Conservation (phyloP, 1,139 yeast genomes). For the Yueomyces sp. region DNA sequence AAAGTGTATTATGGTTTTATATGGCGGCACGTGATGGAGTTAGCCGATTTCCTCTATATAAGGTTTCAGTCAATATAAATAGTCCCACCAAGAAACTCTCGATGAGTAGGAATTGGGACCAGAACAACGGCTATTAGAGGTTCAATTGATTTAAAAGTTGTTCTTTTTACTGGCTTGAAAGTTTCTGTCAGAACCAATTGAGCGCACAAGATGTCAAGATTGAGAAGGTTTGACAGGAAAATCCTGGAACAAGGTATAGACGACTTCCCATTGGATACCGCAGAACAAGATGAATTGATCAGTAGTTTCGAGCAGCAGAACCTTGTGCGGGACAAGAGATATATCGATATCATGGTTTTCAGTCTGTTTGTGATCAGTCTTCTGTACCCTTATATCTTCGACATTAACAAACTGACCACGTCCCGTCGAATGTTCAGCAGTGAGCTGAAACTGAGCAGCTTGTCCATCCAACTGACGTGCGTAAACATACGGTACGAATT, state of each 20-base stretch:
- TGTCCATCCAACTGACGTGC: constrained; percentile 16
- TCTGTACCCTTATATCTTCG: constrained; percentile 14
- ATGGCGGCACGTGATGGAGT: too few relatives aligned
- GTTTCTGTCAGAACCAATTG: neutral
- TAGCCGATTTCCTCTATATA: too few relatives aligned
- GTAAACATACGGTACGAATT: constrained; percentile 17
- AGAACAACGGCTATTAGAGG: too few relatives aligned
- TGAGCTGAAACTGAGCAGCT: too few relatives aligned
- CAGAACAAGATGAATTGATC: constrained; percentile 22
- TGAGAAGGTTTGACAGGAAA: constrained; percentile 13
- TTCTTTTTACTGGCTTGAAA: neutral
- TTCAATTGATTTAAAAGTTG: too few relatives aligned
- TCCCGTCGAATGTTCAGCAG: too few relatives aligned
- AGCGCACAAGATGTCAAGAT: constrained; percentile 14
- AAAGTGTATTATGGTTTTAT: too few relatives aligned
- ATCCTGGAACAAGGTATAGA: constrained; percentile 7
- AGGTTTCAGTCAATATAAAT: too few relatives aligned
- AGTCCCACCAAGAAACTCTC: neutral
- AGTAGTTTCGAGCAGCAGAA: constrained; percentile 15
- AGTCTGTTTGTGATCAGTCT: constrained; percentile 11
- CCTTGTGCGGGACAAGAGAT: constrained; percentile 10
- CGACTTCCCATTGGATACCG: constrained; percentile 17
- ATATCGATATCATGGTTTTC: constrained; percentile 8
- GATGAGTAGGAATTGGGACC: neutral
- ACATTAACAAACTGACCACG: constrained; percentile 4